Conservation (phyloP, 805 yeast species). For the Maudiozyma turicensis region DNA sequence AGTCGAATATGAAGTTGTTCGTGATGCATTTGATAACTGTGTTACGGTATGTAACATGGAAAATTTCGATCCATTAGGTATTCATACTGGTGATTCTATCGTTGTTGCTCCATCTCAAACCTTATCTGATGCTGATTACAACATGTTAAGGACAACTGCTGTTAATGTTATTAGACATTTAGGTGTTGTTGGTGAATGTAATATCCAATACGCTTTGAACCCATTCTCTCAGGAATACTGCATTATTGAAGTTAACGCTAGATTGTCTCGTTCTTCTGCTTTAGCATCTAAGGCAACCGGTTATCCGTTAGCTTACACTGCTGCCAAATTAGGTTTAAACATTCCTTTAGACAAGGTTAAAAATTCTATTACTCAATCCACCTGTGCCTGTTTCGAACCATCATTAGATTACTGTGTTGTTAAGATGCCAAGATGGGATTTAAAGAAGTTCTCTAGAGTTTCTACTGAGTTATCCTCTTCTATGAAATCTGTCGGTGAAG, state of each 20-base stretch:
- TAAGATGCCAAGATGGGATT: conserved; percentile 98
- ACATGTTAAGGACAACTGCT: conserved; percentile 96
- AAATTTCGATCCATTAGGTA: conserved; percentile 96
- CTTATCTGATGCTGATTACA: conserved; percentile 89
- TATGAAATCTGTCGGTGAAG: conserved; percentile 99
- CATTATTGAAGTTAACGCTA: conserved; percentile 95
- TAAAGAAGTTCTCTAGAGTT: conserved; percentile 89
- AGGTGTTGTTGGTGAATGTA: conserved; percentile 99
- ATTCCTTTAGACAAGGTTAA: conserved; percentile 84
- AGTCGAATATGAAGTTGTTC: conserved; percentile 96
- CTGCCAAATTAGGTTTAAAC: conserved; percentile 91
- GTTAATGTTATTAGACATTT: conserved; percentile 93
- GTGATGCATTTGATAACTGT: conserved; percentile 96
- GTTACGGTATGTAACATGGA: conserved; percentile 99
- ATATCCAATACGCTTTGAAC: conserved; percentile 91
- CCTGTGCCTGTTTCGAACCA: conserved; percentile 96
- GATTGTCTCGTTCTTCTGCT: conserved; percentile 97
- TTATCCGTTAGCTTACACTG: conserved; percentile 95
- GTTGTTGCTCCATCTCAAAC: conserved; percentile 99
- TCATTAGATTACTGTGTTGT: conserved; percentile 94
- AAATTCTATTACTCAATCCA: conserved; percentile 86
- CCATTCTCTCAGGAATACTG: conserved; percentile 92
- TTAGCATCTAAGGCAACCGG: conserved; percentile 98
- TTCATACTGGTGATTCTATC: conserved; percentile 97
- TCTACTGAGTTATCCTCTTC: conserved; percentile 80